These are phyloP conservation scores for Physcomitrellopsis africana DNA, from an alignment of 225 moss, liverwort and hornwort genomes.

Conservation along the genomic window DNA sequence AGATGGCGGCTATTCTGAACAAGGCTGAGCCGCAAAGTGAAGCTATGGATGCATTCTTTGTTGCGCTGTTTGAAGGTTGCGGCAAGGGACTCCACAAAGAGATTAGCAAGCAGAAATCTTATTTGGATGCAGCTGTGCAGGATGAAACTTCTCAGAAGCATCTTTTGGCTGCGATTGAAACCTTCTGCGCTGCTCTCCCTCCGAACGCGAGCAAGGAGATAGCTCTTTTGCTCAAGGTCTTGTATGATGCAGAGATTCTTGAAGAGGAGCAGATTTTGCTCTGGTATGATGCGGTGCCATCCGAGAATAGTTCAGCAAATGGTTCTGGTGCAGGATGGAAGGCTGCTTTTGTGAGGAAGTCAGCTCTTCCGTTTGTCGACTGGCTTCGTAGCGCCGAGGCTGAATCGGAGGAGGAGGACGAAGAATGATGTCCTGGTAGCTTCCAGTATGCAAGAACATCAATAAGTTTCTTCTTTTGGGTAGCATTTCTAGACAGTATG, in stretches of 20 bases:
- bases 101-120: conserved; percentile 60
- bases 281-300: conserved; percentile 65
- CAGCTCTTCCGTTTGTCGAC: conserved; percentile 77
- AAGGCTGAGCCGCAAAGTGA: conserved; percentile 56
- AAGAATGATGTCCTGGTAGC: conserved; percentile 12
- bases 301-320: conserved; percentile 35
- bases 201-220: conserved; percentile 90
- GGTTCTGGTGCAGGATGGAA: conserved; percentile 18
- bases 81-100: conserved; percentile 89
- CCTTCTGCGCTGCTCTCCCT: conserved; percentile 58
- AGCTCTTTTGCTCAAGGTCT: conserved; percentile 76
- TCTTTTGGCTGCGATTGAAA: conserved; percentile 62
- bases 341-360: conserved; percentile 50
- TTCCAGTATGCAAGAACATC: too few relatives aligned
- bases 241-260: conserved; percentile 85
- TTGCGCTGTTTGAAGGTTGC: conserved; percentile 72
- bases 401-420: conserved; percentile 58
- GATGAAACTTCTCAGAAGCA: conserved; percentile 72
- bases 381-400: conserved; percentile 97
- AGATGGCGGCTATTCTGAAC: conserved; percentile 58
- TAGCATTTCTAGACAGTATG: too few relatives aligned
- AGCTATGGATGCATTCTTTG: conserved; percentile 76
- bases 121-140: conserved; percentile 69
- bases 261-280: conserved; percentile 95
- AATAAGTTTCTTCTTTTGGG: too few relatives aligned